Evolutionary conservation across 257 asterid species (phyloP), one percentile per base, ranked within the genome.

Genomic region (Mitragyna speciosa): DNA sequence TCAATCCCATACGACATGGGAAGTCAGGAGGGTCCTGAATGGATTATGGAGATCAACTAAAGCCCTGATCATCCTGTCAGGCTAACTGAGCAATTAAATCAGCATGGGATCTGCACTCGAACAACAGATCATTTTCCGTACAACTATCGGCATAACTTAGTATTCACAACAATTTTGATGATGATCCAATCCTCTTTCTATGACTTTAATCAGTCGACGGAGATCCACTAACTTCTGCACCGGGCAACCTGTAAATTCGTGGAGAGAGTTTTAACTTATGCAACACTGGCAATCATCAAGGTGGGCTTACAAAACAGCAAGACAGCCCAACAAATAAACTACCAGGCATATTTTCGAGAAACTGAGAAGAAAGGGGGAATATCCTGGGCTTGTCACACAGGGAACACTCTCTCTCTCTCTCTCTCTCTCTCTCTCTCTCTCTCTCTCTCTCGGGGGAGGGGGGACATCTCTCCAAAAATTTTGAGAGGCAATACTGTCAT

Each of bases 51-150:
- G 72, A 4, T 68, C 10, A 68, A 64, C 19, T 7, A n/a, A 68
- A 33, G 15, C 73, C 52, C 47, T 63, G 61, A 26, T 63, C 56
- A 43, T 45, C 80, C 71, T 26, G 80, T 48, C 80, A 77, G 63
- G 63, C 73, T 65, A 47, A 33, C 68, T 54, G 52, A 31, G 72
- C 51, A 39, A 63, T 69, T 20, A 17, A 39, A 51, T 36, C 61
- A 71, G 82, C 59, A 66, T 36, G 12, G 56, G 24, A 9, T 78
- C 54, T 48, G 33, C 31, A 48, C 26, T 49, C 20, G 36, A 56
- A 66, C 45, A 28, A 2, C 16, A 48, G 48, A 20, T 63, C 65
- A 36, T 49, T 19, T n/a, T 36, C 65, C 16, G 14, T 8, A 16
- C n/a, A 36, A 24, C 36, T 28, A 48, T 48, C 7, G 48, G 56